These are phyloP conservation scores for Penicillium turbatum DNA, from an alignment of 495 filamentous ascomycete species.

Conservation along the genomic window DNA sequence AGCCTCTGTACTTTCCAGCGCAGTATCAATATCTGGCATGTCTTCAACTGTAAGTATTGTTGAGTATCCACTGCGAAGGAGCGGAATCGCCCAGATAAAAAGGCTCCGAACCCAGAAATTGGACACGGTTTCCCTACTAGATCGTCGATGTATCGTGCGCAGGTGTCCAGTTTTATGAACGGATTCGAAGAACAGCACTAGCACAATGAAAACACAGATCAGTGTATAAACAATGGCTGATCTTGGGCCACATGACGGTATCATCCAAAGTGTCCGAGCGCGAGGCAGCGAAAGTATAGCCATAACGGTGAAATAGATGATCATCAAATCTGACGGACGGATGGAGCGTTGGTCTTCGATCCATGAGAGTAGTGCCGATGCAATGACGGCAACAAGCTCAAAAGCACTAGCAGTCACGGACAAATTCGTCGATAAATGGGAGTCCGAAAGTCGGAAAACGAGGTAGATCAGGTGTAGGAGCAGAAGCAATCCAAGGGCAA, in stretches of 20 bases:
- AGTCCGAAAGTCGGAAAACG: conserved; percentile 13
- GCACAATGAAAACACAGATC: conserved; percentile 12
- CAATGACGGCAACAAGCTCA: conserved; percentile 8
- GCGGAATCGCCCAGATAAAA: conserved; percentile 32
- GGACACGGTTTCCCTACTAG: conserved; percentile 20
- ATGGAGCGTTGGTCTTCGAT: conserved; percentile 34
- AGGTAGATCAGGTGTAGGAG: conserved; percentile 25
- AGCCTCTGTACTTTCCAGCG: conserved; percentile 1
- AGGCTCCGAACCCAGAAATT: conserved; percentile 32
- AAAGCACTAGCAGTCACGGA: conserved; percentile 19
- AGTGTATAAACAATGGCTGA: conserved; percentile 13
- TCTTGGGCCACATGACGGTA: background rate
- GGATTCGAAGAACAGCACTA: conserved; percentile 23
- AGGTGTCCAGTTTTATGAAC: conserved; percentile 19
- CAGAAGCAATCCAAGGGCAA: conserved; percentile 9
- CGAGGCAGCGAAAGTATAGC: conserved; percentile 21
- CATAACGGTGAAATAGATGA: conserved; percentile 29
- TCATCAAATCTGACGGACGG: conserved; percentile 28
- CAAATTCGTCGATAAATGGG: conserved; percentile 12
- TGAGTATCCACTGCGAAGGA: conserved; percentile 26
- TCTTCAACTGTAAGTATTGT: conserved; percentile 25
- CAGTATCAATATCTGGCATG: conserved; percentile 20
- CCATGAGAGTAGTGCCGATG: conserved; percentile 21
- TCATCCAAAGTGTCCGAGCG: conserved; percentile 30
- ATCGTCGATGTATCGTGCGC: conserved; percentile 14